These are phyloP conservation scores for Funneliformis geosporum DNA, from an alignment of 192 early-diverging fungal genomes.

Conservation along the genomic window DNA sequence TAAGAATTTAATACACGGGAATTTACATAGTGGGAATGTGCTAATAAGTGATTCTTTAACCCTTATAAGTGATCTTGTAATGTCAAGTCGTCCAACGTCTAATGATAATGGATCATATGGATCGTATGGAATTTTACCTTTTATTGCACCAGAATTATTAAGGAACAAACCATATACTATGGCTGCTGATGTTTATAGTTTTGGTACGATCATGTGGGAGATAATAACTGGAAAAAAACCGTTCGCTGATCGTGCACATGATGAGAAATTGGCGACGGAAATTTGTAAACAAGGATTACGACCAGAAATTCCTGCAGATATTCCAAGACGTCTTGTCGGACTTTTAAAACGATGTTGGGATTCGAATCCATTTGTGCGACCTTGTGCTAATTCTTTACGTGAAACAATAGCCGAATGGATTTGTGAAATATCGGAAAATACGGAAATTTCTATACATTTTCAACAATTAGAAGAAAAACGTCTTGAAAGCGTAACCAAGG, in stretches of 20 bases:
- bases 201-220: conserved; percentile 51
- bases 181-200: conserved; percentile 44
- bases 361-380: conserved; percentile 10
- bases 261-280: conserved; percentile 4
- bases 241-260: conserved; percentile 31
- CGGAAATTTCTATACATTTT: not conserved
- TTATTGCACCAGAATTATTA: conserved; percentile 45
- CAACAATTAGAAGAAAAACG: not conserved
- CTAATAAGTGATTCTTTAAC: not conserved
- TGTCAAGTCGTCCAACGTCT: not conserved
- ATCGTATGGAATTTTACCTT: conserved; percentile 39
- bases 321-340: not conserved
- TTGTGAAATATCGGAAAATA: not conserved
- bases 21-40: conserved; percentile 38
- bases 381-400: conserved; percentile 36
- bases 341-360: conserved; percentile 21
- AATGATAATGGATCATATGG: not conserved
- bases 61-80: not conserved
- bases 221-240: conserved; percentile 38
- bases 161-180: conserved; percentile 33
- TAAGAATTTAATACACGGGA: conserved; percentile 44
- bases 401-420: conserved; percentile 28
- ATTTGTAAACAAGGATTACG: conserved; percentile 18
- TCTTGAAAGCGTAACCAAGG: no score
- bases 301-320: not conserved